Evolutionary conservation across 345 rosid genomes (phyloP), one percentile per base, ranked within the genome.

Genomic region (Barbarea vulgaris): DNA sequence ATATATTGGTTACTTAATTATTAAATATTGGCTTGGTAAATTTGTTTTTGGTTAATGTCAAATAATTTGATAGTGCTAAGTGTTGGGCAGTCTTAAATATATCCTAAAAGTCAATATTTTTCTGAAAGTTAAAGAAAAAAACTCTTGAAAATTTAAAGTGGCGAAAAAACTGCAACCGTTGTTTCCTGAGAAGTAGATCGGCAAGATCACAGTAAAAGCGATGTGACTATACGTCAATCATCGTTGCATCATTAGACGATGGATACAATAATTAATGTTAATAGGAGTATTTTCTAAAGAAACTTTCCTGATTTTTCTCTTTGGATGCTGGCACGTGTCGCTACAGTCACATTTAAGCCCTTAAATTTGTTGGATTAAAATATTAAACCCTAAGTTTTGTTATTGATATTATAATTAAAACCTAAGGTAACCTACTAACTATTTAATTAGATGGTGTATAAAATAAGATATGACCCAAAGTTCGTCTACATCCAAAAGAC

Each of bases 371-470:
- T 64, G 57, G 62, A 34, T 70, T 64, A 70, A 70, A 55, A 18
- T 77, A 75, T 15, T 48, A 37, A 59, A 19, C 62, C 73, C 80
- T 70, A 77, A 27, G 64, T 30, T 62, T 42, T 51, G 53, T 39
- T 55, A 41, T 68, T 39, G 7, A 50, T 47, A 59, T 68, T 39
- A 31, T 58, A 34, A 12, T 19, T 28, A 36, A 69, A 53, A 59
- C 59, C 70, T 70, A 77, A 15, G 61, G 21, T 64, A 77, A 64
- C 72, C 80, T 64, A 70, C 37, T 46, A 36, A 55, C 27, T 77
- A 47, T 64, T 36, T 70, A 64, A 41, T 44, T 56, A 57, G 31
- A 57, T 57, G 48, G 80, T 33, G 72, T 64, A 70, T 70, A 63
- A 56, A 64, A 64, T 70, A 64, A 64, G 60, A 64, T 64, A 56